Percentiles rank a stretch among this genome's conserved stretches.
phyloP scores from a whole-genome alignment of 2,329 filamentous ascomycete genomes.

The Westerdykella aurantiaca region DNA sequence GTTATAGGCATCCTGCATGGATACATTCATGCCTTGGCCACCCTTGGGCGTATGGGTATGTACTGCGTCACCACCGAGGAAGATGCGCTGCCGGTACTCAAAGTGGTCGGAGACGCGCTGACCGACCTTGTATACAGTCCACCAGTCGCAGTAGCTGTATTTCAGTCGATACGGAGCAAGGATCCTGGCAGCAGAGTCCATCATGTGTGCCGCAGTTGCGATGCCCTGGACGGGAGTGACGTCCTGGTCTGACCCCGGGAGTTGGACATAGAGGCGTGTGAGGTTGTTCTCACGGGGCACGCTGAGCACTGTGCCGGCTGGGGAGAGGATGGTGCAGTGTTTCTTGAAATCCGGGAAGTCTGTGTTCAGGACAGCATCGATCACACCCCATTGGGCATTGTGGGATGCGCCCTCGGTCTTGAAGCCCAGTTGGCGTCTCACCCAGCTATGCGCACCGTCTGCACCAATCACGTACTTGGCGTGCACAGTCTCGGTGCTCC shows the following conservation, averaged over 20 bases:
- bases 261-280: too few species aligned
- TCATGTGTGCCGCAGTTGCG: neutral
- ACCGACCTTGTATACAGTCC: slow-evolving; percentile 54
- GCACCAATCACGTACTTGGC: slow-evolving; percentile 69
- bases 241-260: neutral
- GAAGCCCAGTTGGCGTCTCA: slow-evolving; percentile 45
- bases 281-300: too few species aligned
- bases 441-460: slow-evolving; percentile 45
- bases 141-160: slow-evolving; percentile 58
- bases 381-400: slow-evolving; percentile 50
- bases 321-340: too few species aligned
- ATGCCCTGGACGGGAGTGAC: too few species aligned
- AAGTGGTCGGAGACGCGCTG: slow-evolving; percentile 54
- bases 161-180: slow-evolving; percentile 38
- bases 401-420: slow-evolving; percentile 52
- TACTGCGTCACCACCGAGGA: slow-evolving; percentile 60
- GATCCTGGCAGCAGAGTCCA: neutral
- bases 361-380: slow-evolving; percentile 42
- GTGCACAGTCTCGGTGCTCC: too few species aligned
- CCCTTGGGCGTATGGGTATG: slow-evolving; percentile 52
- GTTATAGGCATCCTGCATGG: slow-evolving; percentile 58
- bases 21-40: slow-evolving; percentile 63
- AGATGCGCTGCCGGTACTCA: slow-evolving; percentile 51
- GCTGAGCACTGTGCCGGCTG: too few species aligned
- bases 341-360: slow-evolving; percentile 41